These are phyloP conservation scores for Claviceps monticola DNA, from an alignment of 2,329 filamentous ascomycete species.

Conservation along the genomic window DNA sequence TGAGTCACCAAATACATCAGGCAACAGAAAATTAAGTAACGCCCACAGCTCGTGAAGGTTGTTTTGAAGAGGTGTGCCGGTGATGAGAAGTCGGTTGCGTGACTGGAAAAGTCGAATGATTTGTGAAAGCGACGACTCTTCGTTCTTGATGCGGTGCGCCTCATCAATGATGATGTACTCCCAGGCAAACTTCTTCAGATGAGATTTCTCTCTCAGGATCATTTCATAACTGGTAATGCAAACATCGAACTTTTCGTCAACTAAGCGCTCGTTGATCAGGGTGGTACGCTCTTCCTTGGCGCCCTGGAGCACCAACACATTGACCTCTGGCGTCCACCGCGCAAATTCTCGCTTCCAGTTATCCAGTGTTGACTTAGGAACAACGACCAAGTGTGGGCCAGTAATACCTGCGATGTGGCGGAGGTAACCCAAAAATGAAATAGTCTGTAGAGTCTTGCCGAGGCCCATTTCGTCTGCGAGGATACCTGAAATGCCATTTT, in stretches of 20 bases:
- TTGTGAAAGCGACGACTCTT: slow-evolving; percentile 90
- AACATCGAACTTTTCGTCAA: slow-evolving; percentile 92
- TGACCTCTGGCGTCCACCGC: slow-evolving; percentile 89
- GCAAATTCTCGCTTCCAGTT: slow-evolving; percentile 96
- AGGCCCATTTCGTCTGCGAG: slow-evolving; percentile 97
- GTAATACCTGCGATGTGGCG: slow-evolving; percentile 80
- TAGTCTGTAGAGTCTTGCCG: slow-evolving; percentile 94
- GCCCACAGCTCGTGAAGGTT: slow-evolving; percentile 98
- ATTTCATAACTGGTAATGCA: slow-evolving; percentile 99
- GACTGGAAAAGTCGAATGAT: slow-evolving; percentile 96
- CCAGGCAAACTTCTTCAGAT: slow-evolving; percentile 96
- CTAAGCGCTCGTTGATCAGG: slow-evolving; percentile 80
- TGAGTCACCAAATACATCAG: slow-evolving; percentile 92
- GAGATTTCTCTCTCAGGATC: slow-evolving; percentile 88
- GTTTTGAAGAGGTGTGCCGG: slow-evolving; percentile 92
- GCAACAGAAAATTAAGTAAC: slow-evolving; percentile 90
- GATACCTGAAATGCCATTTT: slow-evolving; percentile 97
- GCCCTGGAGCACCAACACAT: slow-evolving; percentile 86
- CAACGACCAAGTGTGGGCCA: slow-evolving; percentile 80
- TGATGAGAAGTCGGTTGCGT: slow-evolving; percentile 86
- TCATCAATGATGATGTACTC: slow-evolving; percentile 99
- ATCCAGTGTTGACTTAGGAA: slow-evolving; percentile 94
- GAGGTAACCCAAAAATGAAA: slow-evolving; percentile 89
- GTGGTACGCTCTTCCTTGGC: slow-evolving; percentile 84
- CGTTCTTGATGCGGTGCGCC: slow-evolving; percentile 96